Base-by-base conservation (phyloP, 1,139 yeast species). In the Zygosaccharomyces sapae region DNA sequence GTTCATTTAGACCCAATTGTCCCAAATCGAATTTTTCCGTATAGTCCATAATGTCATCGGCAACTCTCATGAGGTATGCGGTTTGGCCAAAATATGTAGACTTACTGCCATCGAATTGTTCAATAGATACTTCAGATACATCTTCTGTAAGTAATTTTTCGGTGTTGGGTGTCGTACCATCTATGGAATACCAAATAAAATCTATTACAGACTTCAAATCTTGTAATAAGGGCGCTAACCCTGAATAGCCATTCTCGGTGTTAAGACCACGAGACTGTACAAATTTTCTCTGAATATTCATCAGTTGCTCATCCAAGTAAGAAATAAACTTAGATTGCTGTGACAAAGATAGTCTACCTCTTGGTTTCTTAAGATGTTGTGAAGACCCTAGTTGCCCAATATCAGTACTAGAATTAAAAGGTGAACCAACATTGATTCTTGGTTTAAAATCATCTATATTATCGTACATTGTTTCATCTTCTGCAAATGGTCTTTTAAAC, bases 1-100 rank as follows among this genome's bases (percentile, higher is more conserved):
- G 47, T 16, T 59, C 62, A 2, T 51, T 53, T 5, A 46, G 47
- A 10, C 54, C 47, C 10, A 52, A 47, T 19, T 57, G 55, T 5
- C 53, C 49, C 8, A 72, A 42, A 1, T 63, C 58, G 51, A 77
- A 80, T 58, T 76, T 78, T 24, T 66, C 70, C 22, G 79, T 49
- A 55, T 77, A 84, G 54, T 84, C 92, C 43, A 81, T 79, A 44
- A 83, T 62, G 54, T 83, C 90, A 39, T 84, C 86, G 49, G 85
- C 71, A 3, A 85, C 73, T 50, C 75, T 75, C 31, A 85, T 70
- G 20, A 83, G 66, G 55, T 82, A 84, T 47, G 80, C 79, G 0
- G 72, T 70, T 62, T 83, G 90, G 0, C 85, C 86, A 59, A 74
- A 77, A 19, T 62, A 70, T 50, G 53, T 62, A 46, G 58, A 54